Evolutionary conservation across 1,284 basidiomycete genomes (phyloP).

Genomic region (Coniferiporia weirii): DNA sequence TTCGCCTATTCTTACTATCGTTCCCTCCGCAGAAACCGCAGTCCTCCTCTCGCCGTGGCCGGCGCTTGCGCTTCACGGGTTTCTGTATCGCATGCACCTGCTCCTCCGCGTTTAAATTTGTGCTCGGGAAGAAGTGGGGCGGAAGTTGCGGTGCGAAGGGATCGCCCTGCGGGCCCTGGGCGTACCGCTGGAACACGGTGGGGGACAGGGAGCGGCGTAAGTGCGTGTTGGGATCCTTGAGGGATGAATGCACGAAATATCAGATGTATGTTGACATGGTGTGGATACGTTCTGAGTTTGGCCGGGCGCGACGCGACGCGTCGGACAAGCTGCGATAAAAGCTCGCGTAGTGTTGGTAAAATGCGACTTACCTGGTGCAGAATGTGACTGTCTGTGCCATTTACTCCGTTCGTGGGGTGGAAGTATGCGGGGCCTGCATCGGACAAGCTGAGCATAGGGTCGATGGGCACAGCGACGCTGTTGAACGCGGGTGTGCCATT

Average conservation of each 20-base stretch:
- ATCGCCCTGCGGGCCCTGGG: constrained; percentile 72
- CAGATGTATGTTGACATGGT: not conserved
- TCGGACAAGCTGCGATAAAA: constrained; percentile 7
- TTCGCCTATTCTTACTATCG: constrained; percentile 50
- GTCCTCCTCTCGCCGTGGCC: constrained; percentile 41
- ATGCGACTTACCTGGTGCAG: constrained; percentile 6
- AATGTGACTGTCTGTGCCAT: constrained; percentile 2
- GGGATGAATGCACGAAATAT: not conserved
- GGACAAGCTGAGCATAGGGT: constrained; percentile 7
- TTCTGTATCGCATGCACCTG: constrained; percentile 27
- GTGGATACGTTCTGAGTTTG: not conserved
- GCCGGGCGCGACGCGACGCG: constrained; percentile 17
- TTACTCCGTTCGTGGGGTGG: constrained; percentile 5
- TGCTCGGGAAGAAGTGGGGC: constrained; percentile 39
- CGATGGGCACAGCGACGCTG: constrained; percentile 10
- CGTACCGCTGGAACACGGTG: constrained; percentile 36
- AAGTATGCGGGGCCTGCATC: constrained; percentile 8
- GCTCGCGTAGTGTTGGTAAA: constrained; percentile 1
- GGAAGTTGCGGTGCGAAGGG: constrained; percentile 65
- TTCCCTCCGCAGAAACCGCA: constrained; percentile 67
- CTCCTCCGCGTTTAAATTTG: constrained; percentile 25
- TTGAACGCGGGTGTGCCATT: constrained; percentile 4
- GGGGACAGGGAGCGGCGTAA: constrained; percentile 3
- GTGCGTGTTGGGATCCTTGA: not conserved
- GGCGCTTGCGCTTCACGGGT: constrained; percentile 23